Conservation (phyloP, 352 stramenopile species). For the Pilasporangium apinafurcum region DNA sequence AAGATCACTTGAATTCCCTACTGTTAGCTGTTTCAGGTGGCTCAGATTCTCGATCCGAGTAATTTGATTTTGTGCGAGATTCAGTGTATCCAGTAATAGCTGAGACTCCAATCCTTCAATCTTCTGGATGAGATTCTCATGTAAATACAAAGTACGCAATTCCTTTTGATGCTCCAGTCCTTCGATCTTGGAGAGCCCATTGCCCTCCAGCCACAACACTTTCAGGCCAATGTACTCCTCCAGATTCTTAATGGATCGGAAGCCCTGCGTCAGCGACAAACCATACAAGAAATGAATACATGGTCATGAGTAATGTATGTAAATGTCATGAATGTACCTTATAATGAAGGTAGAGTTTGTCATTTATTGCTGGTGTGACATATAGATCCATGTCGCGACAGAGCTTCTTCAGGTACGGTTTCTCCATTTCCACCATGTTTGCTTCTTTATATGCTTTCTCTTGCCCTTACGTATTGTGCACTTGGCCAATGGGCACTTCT, state of each 20-base stretch:
- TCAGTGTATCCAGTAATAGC: constrained; percentile 59
- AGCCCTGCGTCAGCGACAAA: constrained; percentile 44
- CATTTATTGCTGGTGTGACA: constrained; percentile 89
- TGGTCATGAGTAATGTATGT: background rate
- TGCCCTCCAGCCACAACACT: constrained; percentile 93
- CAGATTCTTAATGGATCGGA: constrained; percentile 90
- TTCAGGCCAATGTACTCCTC: constrained; percentile 93
- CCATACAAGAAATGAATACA: background rate
- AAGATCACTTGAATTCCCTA: no score
- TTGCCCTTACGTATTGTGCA: no score
- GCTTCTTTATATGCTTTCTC: background rate
- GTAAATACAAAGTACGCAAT: constrained; percentile 90
- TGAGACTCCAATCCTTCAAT: constrained; percentile 80
- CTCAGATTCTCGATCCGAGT: constrained; percentile 65
- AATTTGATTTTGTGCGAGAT: constrained; percentile 82
- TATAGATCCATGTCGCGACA: constrained; percentile 91
- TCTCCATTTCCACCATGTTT: constrained; percentile 87
- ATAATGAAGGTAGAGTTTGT: constrained; percentile 96
- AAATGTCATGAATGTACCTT: constrained; percentile 42
- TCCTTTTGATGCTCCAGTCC: constrained; percentile 82
- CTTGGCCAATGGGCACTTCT: no score
- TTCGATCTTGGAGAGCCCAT: constrained; percentile 88
- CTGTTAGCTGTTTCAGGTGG: constrained; percentile 64
- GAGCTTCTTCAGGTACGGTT: constrained; percentile 80
- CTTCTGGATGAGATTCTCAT: constrained; percentile 94